These are phyloP conservation scores for Rauvolfia tetraphylla DNA, from an alignment of 257 asterid genomes.

Conservation along the genomic window DNA sequence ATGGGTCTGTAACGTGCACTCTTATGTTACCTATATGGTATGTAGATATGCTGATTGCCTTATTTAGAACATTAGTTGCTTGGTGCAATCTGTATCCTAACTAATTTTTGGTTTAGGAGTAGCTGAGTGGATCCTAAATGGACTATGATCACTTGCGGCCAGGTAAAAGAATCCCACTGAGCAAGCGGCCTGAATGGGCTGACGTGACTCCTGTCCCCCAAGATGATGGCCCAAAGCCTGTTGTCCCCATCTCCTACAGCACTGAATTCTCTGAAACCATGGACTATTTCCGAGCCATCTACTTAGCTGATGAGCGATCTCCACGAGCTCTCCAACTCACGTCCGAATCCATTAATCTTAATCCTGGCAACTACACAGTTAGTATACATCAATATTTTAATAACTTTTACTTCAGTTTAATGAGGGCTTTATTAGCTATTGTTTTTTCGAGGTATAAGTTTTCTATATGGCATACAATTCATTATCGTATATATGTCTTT, in stretches of 20 bases:
- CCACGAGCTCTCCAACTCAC: constrained; percentile 79
- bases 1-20: background rate
- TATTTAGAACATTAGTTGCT: background rate
- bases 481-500: background rate
- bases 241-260: constrained; percentile 77
- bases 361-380: constrained; percentile 91
- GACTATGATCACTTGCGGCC: background rate
- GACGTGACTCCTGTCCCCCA: constrained; percentile 79
- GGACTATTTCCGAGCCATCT: constrained; percentile 86
- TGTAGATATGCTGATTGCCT: too few species aligned
- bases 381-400: background rate
- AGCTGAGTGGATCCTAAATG: background rate
- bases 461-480: background rate
- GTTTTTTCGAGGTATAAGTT: background rate
- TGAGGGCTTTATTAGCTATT: background rate
- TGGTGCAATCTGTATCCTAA: background rate
- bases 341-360: constrained; percentile 57
- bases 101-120: background rate
- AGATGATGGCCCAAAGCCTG: constrained; percentile 83
- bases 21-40: background rate
- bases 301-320: constrained; percentile 80
- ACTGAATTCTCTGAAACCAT: constrained; percentile 77
- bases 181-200: constrained; percentile 72
- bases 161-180: constrained; percentile 37
- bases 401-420: background rate